A percentile compares a stretch with the other conserved stretches of the same genome.
Evolutionary conservation across 2,329 filamentous ascomycete genomes (phyloP).

Genomic region (Sporothrix variecibatus): DNA sequence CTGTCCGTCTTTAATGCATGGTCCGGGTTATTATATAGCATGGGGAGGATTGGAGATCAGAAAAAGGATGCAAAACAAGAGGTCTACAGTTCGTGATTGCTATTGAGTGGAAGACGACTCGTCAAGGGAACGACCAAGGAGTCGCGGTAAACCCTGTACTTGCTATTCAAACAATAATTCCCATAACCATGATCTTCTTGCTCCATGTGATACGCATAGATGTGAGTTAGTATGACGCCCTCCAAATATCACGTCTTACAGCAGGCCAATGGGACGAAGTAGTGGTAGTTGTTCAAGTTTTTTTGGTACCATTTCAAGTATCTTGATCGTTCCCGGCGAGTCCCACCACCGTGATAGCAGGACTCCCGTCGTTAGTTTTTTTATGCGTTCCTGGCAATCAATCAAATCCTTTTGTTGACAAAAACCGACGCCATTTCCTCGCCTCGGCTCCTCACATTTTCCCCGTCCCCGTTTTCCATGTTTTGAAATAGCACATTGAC

Average conservation of each 20-base stretch:
- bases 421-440: constrained; percentile 11
- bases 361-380: not conserved
- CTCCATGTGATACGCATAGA: not conserved
- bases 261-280: not conserved
- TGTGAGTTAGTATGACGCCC: not conserved
- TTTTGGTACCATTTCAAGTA: constrained; percentile 25
- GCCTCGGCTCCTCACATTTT: not conserved
- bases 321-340: constrained; percentile 5
- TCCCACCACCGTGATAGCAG: not conserved
- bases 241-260: not conserved
- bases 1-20: not conserved
- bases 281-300: constrained; percentile 23
- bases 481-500: not conserved
- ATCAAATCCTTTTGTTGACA: constrained; percentile 9
- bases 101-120: not conserved
- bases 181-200: not conserved
- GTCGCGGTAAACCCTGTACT: not conserved
- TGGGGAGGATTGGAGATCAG: not conserved
- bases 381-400: constrained; percentile 6
- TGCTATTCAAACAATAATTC: not conserved
- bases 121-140: not conserved
- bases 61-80: not conserved
- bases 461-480: not conserved
- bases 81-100: not conserved
- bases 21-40: not conserved